Base-by-base conservation (phyloP, 257 asterid genomes). In the Solanum phureja region DNA sequence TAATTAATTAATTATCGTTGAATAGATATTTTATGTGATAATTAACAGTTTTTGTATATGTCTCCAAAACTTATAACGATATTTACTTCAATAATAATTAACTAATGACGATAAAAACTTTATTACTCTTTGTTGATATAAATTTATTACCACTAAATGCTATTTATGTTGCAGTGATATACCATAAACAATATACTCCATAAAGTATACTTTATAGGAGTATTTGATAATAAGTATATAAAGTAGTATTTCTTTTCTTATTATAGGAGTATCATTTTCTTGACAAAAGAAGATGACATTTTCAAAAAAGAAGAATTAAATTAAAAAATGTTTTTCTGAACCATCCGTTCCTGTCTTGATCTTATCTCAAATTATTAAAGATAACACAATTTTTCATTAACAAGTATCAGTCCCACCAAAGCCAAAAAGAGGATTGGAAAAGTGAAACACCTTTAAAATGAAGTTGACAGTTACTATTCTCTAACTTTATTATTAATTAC, bases 371-470 rank as follows among this genome's bases (percentile, higher is more conserved):
- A 71, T 14, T 35, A 35, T 19, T 56, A 56, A 19, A 19, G 64
- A 56, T 7, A 33, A 19, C 14, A 72, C 46, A 72, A 34, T 14
- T 14, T 69, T 31, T 31, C n/a, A 31, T 27, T 14, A 75, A 18
- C 11, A 58, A 58, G 60, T 33, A 19, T 56, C 64, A 56, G 64
- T 7, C 11, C 24, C 84, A 6, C 35, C 58, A 76, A 6, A 18
- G 64, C 58, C 58, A 40, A 42, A 77, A 66, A 8, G 8, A 27
- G 66, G 34, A 27, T 4, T 44, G 85, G 16, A 44, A 79, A 79
- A 79, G 85, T 46, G 27, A 14, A 27, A n/a, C 40, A 81, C 40
- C 85, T 81, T 81, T 81, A 81, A 81, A 81, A 81, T 29, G 68
- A 81, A 21, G 68, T 81, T 81, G 85, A 46, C 85, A 27, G 40